Evolutionary conservation across 257 asterid genomes (phyloP).

Genomic region (Handroanthus guayacan): DNA sequence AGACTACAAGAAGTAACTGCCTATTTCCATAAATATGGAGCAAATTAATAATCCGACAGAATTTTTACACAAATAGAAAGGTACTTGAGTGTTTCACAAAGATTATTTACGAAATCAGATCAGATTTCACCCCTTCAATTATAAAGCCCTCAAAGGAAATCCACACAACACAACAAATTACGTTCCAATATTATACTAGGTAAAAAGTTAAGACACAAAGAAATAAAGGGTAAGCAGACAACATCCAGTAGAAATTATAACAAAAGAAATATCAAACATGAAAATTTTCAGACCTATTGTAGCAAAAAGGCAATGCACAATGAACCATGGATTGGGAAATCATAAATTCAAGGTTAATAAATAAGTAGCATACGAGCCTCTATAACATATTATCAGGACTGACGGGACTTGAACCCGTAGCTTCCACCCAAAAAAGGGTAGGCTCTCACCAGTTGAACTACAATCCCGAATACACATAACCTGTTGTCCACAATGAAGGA

Average conservation of each 20-base stretch:
- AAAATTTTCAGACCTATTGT: not conserved
- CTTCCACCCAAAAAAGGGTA: constrained; percentile 37
- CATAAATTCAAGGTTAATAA: not conserved
- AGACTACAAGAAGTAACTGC: not conserved
- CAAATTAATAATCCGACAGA: not conserved
- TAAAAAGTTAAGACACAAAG: not conserved
- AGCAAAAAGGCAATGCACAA: not conserved
- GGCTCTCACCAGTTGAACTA: constrained; percentile 47
- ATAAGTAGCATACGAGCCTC: too few relatives aligned
- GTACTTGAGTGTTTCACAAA: not conserved
- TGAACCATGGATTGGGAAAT: not conserved
- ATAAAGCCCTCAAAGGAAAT: not conserved
- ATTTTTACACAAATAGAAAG: not conserved
- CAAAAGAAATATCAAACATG: not conserved
- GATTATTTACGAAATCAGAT: not conserved
- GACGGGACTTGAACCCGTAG: constrained; percentile 47
- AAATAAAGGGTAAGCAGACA: not conserved
- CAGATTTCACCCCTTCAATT: not conserved
- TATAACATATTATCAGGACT: constrained; percentile 1
- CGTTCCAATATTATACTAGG: not conserved
- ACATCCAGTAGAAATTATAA: not conserved
- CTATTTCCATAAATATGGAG: not conserved
- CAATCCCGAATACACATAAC: constrained; percentile 33
- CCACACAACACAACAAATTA: not conserved
- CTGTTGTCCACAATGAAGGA: constrained; percentile 23